These are phyloP conservation scores for Solanum commersonii DNA, from an alignment of 257 asterid species.

Conservation along the genomic window DNA sequence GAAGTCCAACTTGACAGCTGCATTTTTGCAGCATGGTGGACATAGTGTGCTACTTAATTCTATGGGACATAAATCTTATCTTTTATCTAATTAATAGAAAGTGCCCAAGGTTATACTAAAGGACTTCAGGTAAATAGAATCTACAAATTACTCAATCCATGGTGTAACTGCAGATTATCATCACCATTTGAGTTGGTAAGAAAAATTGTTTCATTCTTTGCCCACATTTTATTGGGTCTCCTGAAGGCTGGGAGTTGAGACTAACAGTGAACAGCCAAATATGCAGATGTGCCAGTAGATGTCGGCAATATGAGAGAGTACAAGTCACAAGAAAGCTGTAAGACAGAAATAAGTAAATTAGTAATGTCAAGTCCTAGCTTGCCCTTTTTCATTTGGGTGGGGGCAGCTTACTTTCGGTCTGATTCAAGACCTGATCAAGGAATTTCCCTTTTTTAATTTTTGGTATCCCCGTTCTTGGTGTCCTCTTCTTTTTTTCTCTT, in stretches of 20 bases:
- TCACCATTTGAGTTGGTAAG: not conserved
- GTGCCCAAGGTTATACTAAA: not conserved
- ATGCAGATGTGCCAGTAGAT: not conserved
- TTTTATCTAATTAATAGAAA: not conserved
- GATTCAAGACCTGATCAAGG: not conserved
- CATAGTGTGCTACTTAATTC: not conserved
- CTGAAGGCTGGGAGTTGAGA: not conserved
- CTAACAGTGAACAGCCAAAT: not conserved
- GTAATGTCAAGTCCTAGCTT: not conserved
- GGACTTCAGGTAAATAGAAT: not conserved
- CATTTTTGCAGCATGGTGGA: not conserved
- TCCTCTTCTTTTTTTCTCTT: not conserved
- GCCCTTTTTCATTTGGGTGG: not conserved
- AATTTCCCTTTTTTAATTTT: not conserved
- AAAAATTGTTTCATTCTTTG: not conserved
- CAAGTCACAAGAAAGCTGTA: not conserved
- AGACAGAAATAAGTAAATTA: not conserved
- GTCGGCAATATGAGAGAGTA: not conserved
- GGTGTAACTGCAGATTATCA: not conserved
- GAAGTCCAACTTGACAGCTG: not conserved
- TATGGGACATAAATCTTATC: not conserved
- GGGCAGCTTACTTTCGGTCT: not conserved
- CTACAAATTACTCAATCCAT: not conserved
- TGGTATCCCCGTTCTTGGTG: not conserved
- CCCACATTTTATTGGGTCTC: not conserved